Evolutionary conservation across 2,329 filamentous ascomycete genomes (phyloP).

Genomic region (Apiospora rasikravindrae): DNA sequence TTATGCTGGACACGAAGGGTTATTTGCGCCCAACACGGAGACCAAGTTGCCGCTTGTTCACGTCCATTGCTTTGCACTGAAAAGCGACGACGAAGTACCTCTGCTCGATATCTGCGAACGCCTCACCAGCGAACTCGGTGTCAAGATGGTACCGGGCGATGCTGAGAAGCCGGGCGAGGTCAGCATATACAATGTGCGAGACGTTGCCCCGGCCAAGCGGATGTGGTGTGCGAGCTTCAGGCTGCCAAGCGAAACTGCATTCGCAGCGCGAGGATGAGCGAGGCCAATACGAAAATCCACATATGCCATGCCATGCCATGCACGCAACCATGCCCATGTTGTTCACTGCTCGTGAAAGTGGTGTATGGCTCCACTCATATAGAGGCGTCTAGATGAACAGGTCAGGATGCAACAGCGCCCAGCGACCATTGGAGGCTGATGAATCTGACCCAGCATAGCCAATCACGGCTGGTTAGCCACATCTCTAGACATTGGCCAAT

Average conservation of each 20-base stretch:
- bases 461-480: background rate
- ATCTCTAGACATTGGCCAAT: background rate
- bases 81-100: constrained; percentile 75
- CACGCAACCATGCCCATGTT: background rate
- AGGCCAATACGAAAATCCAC: background rate
- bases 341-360: constrained; percentile 3
- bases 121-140: constrained; percentile 65
- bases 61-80: constrained; percentile 91
- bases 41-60: constrained; percentile 80
- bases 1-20: constrained; percentile 71
- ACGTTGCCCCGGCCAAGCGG: constrained; percentile 90
- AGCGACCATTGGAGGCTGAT: background rate
- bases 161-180: constrained; percentile 54
- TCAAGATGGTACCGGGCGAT: constrained; percentile 60
- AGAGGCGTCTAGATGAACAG: background rate
- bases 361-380: background rate
- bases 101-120: constrained; percentile 69
- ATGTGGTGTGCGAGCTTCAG: constrained; percentile 98
- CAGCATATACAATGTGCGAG: constrained; percentile 73
- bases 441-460: background rate
- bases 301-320: constrained; percentile 5
- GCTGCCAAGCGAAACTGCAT: constrained; percentile 82
- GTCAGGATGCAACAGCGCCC: background rate
- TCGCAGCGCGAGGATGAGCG: constrained; percentile 49
- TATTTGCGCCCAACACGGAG: constrained; percentile 66